These are phyloP conservation scores for Nymphaea colorata DNA, from an alignment of 164 flowering plant genomes.

Conservation along the genomic window DNA sequence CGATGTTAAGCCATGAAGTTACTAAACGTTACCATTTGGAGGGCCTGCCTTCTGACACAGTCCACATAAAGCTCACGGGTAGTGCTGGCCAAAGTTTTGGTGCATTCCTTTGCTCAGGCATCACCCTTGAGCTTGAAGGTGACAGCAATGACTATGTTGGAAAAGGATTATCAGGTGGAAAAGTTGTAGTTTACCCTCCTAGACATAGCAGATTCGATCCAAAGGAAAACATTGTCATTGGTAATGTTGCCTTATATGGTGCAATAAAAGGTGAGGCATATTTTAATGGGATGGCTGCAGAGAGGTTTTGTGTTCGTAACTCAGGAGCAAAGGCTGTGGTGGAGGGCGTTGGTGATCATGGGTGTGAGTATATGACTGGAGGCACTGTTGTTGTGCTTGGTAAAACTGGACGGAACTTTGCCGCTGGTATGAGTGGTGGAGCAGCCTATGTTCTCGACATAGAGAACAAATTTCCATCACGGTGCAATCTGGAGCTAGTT, in stretches of 20 bases:
- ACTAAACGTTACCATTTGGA: conserved; percentile 67
- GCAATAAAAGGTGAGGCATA: conserved; percentile 95
- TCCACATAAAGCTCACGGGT: conserved; percentile 76
- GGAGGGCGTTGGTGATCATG: conserved; percentile 99
- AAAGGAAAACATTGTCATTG: conserved; percentile 91
- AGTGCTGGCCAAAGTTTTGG: conserved; percentile 99
- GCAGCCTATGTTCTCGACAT: conserved; percentile 88
- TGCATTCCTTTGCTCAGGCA: conserved; percentile 93
- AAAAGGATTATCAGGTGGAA: conserved; percentile 96
- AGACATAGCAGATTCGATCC: conserved; percentile 79
- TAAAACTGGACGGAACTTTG: conserved; percentile 94
- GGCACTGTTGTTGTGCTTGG: conserved; percentile 96
- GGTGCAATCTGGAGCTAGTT: conserved; percentile 85
- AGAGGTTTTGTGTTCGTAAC: conserved; percentile 96
- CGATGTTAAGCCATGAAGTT: conserved; percentile 98
- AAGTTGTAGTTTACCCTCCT: conserved; percentile 94
- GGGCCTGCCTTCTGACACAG: conserved; percentile 85
- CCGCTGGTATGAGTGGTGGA: conserved; percentile 99
- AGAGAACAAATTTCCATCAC: conserved; percentile 50
- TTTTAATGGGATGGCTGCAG: conserved; percentile 99
- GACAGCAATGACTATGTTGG: conserved; percentile 99
- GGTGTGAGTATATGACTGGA: conserved; percentile 99
- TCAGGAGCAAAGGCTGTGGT: conserved; percentile 96
- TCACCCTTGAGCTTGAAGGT: conserved; percentile 92
- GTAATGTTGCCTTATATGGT: conserved; percentile 98